phyloP scores from a whole-genome alignment of 345 rosid species.

The Citrus sp. region DNA sequence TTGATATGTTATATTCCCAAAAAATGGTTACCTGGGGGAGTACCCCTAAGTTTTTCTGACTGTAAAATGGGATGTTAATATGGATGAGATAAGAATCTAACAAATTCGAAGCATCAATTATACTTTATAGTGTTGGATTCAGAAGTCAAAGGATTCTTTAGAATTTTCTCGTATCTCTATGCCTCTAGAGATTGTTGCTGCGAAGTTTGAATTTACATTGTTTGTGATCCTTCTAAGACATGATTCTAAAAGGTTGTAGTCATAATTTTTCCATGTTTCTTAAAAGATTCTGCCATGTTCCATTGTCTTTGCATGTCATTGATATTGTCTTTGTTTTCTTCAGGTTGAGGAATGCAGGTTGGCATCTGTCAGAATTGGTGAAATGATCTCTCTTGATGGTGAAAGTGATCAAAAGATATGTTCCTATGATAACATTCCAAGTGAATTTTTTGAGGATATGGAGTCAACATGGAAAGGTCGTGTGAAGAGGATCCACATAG shows the following conservation, averaged over 20 bases:
- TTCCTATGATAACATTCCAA: conserved; percentile 45
- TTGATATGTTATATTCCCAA: too few species aligned
- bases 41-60: too few species aligned
- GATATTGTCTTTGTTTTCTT: conserved; percentile 1
- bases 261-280: neutral
- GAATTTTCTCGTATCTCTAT: neutral
- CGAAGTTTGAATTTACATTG: neutral
- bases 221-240: neutral
- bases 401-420: conserved; percentile 58
- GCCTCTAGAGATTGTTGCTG: neutral
- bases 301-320: neutral
- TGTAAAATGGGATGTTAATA: neutral
- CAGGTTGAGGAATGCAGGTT: conserved; percentile 79
- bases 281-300: neutral
- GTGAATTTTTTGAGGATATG: conserved; percentile 87
- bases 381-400: conserved; percentile 63
- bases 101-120: neutral
- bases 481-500: conserved; percentile 72
- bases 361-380: conserved; percentile 65
- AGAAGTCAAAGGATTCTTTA: neutral
- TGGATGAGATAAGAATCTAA: neutral
- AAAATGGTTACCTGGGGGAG: too few species aligned
- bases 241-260: neutral
- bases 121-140: neutral
- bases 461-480: conserved; percentile 88